These are phyloP conservation scores for Boletus pseudopeckii DNA, from an alignment of 768 basidiomycete species.

Conservation along the genomic window DNA sequence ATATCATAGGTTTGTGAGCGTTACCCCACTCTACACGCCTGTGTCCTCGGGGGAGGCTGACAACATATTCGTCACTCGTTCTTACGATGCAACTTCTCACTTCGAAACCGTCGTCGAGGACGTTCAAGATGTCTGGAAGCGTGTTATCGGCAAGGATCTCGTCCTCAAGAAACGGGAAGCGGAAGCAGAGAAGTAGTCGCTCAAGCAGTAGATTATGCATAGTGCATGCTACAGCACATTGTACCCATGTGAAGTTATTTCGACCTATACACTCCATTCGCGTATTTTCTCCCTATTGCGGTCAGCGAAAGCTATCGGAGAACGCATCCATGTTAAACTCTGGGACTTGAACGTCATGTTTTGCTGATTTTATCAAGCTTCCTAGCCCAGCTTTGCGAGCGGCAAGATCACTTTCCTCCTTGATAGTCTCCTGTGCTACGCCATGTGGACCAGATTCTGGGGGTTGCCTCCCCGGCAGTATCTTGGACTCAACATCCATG, in stretches of 20 bases:
- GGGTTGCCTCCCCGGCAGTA: slow-evolving; percentile 54
- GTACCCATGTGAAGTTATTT: slow-evolving; percentile 12
- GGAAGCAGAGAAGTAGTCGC: slow-evolving; percentile 49
- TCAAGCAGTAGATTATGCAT: slow-evolving; percentile 6
- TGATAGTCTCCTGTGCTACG: slow-evolving; percentile 30
- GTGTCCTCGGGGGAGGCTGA: slow-evolving; percentile 77
- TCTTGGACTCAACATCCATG: slow-evolving; percentile 70
- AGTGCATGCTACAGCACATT: slow-evolving; percentile 4
- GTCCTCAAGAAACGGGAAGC: slow-evolving; percentile 86
- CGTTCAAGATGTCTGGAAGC: slow-evolving; percentile 93
- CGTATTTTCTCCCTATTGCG: not conserved
- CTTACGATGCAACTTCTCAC: slow-evolving; percentile 98
- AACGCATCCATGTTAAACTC: slow-evolving; percentile 89
- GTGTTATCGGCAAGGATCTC: slow-evolving; percentile 72
- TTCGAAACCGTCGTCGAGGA: slow-evolving; percentile 99
- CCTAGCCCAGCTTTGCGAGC: slow-evolving; percentile 75
- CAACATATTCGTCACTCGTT: slow-evolving; percentile 95
- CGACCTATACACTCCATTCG: slow-evolving; percentile 2
- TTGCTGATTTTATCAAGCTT: slow-evolving; percentile 85
- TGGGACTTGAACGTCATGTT: slow-evolving; percentile 78
- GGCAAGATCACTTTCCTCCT: slow-evolving; percentile 55
- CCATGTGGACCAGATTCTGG: slow-evolving; percentile 34
- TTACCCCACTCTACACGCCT: slow-evolving; percentile 86
- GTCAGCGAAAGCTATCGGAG: slow-evolving; percentile 33
- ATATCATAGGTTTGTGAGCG: slow-evolving; percentile 74